Conservation (phyloP, 192 early-diverging fungal genomes). For the Mortierella hygrophila region DNA sequence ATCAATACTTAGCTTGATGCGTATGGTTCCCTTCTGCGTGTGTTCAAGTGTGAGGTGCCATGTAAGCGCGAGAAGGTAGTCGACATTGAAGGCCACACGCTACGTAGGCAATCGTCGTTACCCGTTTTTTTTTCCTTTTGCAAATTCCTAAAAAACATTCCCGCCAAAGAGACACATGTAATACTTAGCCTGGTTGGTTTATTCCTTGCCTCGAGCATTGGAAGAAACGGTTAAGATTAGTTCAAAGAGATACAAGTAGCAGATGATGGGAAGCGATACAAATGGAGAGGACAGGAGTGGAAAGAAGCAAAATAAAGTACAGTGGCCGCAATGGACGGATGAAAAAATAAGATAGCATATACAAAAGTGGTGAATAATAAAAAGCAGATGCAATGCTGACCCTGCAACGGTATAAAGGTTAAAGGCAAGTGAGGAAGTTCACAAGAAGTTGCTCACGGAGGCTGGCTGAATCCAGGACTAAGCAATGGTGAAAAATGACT, state of each 20-base stretch:
- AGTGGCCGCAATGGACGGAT: neutral
- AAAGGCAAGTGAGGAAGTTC: neutral
- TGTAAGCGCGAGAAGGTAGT: neutral
- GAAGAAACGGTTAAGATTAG: constrained; percentile 10
- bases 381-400: neutral
- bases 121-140: neutral
- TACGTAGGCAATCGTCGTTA: neutral
- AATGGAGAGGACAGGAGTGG: neutral
- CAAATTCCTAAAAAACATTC: neutral
- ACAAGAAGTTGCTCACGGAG: neutral
- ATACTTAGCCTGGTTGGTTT: constrained; percentile 14
- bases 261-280: neutral
- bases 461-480: neutral
- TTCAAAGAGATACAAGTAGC: neutral
- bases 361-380: neutral
- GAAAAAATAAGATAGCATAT: neutral
- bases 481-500: too few species aligned
- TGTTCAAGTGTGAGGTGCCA: neutral
- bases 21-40: constrained; percentile 2
- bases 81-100: neutral
- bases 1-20: constrained; percentile 33
- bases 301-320: neutral
- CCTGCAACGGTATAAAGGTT: neutral
- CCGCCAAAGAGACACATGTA: neutral
- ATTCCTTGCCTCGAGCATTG: constrained; percentile 10